Evolutionary conservation across 768 basidiomycete genomes (phyloP).

Genomic region (Podaxis rugospora): DNA sequence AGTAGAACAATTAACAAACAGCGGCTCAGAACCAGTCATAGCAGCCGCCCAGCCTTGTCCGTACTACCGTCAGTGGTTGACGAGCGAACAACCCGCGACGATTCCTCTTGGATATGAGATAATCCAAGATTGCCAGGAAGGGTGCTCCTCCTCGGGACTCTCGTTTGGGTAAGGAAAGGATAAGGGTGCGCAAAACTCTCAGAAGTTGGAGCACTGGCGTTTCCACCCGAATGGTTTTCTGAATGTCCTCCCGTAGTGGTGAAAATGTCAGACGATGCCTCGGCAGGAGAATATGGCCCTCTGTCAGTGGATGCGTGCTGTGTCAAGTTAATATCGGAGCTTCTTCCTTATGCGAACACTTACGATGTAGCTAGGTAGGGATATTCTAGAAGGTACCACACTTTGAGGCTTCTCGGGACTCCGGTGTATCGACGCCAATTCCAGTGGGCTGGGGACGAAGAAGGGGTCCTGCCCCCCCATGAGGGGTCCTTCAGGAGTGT

Average conservation of each 20-base stretch:
- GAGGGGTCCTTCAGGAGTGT: background rate
- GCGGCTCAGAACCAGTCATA: background rate
- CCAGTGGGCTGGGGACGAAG: slow-evolving; percentile 1
- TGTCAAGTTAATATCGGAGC: background rate
- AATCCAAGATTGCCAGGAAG: background rate
- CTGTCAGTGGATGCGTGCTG: background rate
- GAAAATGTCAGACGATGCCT: slow-evolving; percentile 9
- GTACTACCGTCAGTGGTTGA: background rate
- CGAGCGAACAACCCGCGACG: background rate
- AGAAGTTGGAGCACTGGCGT: background rate
- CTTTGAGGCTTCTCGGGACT: background rate
- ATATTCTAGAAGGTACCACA: background rate
- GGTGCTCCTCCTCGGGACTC: background rate
- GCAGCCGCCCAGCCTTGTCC: background rate
- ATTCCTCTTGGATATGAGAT: background rate
- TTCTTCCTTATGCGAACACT: background rate
- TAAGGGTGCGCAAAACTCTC: background rate
- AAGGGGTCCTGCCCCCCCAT: background rate
- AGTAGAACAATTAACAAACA: too few species aligned
- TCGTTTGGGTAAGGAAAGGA: background rate
- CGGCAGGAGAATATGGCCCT: slow-evolving; percentile 10
- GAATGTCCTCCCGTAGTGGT: background rate
- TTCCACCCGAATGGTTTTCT: background rate
- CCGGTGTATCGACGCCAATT: background rate
- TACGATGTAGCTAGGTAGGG: background rate